These are phyloP conservation scores for Candida boidinii DNA, from an alignment of 805 yeast species.

Conservation along the genomic window DNA sequence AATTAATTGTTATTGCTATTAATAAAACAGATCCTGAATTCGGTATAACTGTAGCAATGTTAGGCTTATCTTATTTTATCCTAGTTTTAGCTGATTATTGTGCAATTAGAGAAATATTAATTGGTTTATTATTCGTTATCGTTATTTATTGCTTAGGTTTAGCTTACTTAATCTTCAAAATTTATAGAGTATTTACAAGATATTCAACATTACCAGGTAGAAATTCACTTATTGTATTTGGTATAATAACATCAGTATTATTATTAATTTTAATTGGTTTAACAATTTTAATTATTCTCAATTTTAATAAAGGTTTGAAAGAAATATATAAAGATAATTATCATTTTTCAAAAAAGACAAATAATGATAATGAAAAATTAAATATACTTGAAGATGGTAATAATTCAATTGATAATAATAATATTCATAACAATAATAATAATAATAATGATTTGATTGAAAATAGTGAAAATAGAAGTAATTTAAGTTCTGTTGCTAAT, in stretches of 20 bases:
- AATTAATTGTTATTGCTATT: slow-evolving; percentile 33
- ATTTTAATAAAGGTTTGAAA: slow-evolving; percentile 11
- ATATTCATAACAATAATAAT: too few relatives aligned
- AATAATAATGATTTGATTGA: too few relatives aligned
- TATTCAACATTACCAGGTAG: slow-evolving; percentile 31
- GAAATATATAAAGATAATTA: slow-evolving; percentile 6
- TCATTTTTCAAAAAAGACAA: too few relatives aligned
- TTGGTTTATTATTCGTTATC: slow-evolving; percentile 15
- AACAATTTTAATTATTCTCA: slow-evolving; percentile 4
- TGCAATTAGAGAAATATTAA: slow-evolving; percentile 23
- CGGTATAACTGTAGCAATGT: slow-evolving; percentile 27
- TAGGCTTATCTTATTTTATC: slow-evolving; percentile 20
- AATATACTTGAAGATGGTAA: too few relatives aligned
- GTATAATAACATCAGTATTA: slow-evolving; percentile 27
- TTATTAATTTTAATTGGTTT: slow-evolving; percentile 19
- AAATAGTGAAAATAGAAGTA: too few relatives aligned
- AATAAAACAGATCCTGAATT: slow-evolving; percentile 29
- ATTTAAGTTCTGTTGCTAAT: too few relatives aligned
- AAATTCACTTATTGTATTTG: slow-evolving; percentile 31
- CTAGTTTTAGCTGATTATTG: slow-evolving; percentile 30
- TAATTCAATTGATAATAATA: too few relatives aligned
- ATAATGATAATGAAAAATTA: too few relatives aligned
- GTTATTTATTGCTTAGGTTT: slow-evolving; percentile 24
- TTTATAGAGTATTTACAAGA: slow-evolving; percentile 25
- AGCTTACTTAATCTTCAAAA: slow-evolving; percentile 32